Evolutionary conservation across 2,329 filamentous ascomycete genomes (phyloP).

Genomic region (Pseudocercospora pini-densiflorae): DNA sequence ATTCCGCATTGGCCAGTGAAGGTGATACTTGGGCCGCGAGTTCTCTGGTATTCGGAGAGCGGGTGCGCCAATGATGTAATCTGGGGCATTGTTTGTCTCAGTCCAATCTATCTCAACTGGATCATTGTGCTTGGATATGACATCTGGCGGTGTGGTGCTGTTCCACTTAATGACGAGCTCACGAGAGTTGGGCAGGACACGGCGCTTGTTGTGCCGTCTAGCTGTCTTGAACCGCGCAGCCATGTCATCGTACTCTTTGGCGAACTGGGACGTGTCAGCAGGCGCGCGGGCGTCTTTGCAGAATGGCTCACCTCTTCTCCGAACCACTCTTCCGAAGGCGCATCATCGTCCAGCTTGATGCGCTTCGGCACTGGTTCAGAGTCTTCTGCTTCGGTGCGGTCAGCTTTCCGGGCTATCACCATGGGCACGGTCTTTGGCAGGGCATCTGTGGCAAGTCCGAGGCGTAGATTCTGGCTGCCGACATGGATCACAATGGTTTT

Average conservation of each 20-base stretch:
- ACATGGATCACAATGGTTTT: constrained; percentile 95
- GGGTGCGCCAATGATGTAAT: constrained; percentile 79
- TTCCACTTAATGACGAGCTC: constrained; percentile 97
- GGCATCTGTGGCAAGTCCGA: constrained; percentile 94
- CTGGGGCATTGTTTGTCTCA: constrained; percentile 68
- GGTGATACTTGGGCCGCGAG: constrained; percentile 84
- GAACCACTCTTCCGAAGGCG: constrained; percentile 76
- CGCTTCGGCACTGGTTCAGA: constrained; percentile 76
- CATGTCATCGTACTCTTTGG: constrained; percentile 75
- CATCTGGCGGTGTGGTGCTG: constrained; percentile 77
- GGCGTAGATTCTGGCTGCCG: constrained; percentile 91
- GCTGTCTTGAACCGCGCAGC: constrained; percentile 83
- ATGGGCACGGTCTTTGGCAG: constrained; percentile 93
- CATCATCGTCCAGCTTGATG: constrained; percentile 65
- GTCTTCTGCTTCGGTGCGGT: constrained; percentile 81
- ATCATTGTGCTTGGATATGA: constrained; percentile 93
- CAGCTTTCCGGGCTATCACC: constrained; percentile 81
- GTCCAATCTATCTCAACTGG: constrained; percentile 95
- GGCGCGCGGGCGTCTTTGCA: not conserved
- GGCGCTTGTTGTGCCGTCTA: constrained; percentile 92
- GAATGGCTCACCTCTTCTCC: constrained; percentile 71
- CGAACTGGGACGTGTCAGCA: constrained; percentile 51
- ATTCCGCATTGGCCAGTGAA: constrained; percentile 88
- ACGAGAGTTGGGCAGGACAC: constrained; percentile 96
- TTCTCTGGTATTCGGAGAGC: constrained; percentile 87